phyloP scores from a whole-genome alignment of 2,329 filamentous ascomycete genomes.

The Aciculosporium take region DNA sequence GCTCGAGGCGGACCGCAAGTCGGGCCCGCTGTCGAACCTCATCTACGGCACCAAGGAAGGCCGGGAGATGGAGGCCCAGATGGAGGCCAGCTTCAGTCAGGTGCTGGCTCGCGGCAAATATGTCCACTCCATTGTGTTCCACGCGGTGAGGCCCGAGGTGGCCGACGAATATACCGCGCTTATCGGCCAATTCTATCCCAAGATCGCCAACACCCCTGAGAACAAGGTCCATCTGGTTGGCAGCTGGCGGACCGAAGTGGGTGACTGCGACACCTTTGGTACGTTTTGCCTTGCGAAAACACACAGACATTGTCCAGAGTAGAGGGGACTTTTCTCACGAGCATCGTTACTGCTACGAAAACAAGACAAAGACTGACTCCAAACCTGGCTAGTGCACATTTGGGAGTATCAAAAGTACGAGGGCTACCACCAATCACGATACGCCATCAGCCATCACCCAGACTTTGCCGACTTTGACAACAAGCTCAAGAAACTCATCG shows the following conservation, averaged over 20 bases:
- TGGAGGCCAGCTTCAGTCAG: slow-evolving; percentile 91
- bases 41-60: slow-evolving; percentile 97
- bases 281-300: slow-evolving; percentile 17
- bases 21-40: slow-evolving; percentile 64
- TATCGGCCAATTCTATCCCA: slow-evolving; percentile 83
- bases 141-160: slow-evolving; percentile 89
- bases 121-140: slow-evolving; percentile 93
- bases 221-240: slow-evolving; percentile 95
- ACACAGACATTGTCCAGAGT: not conserved
- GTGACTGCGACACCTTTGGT: slow-evolving; percentile 95
- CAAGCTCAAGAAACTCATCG: slow-evolving; percentile 76
- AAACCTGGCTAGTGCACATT: slow-evolving; percentile 61
- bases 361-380: not conserved
- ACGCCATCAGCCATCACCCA: slow-evolving; percentile 69
- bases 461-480: slow-evolving; percentile 73
- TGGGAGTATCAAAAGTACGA: slow-evolving; percentile 98
- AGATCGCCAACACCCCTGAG: slow-evolving; percentile 67
- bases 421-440: slow-evolving; percentile 83
- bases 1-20: slow-evolving; percentile 47
- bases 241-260: slow-evolving; percentile 96
- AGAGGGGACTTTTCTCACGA: too few species aligned
- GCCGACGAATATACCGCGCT: slow-evolving; percentile 88
- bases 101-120: slow-evolving; percentile 94
- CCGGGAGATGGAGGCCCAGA: slow-evolving; percentile 83
- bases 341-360: too few species aligned